These are phyloP conservation scores for Xerocomus brunneocitrinus DNA, from an alignment of 768 basidiomycete species.

Conservation along the genomic window DNA sequence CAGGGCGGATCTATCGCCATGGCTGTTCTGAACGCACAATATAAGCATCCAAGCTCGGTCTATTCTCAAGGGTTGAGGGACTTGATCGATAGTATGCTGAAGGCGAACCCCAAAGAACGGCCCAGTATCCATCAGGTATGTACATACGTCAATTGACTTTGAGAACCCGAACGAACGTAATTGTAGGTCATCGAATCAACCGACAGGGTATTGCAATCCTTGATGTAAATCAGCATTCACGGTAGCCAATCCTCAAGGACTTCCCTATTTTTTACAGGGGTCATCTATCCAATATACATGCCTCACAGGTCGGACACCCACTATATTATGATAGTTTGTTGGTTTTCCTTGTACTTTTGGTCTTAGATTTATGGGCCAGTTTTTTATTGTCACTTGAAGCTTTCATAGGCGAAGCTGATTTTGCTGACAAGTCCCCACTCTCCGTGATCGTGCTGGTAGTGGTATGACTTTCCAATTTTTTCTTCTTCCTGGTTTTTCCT, in stretches of 20 bases:
- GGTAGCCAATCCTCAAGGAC: background rate
- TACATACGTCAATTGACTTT: background rate
- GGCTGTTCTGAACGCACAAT: constrained; percentile 93
- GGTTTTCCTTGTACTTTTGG: constrained; percentile 1
- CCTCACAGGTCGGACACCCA: background rate
- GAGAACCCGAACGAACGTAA: constrained; percentile 1
- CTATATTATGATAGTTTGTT: constrained; percentile 5
- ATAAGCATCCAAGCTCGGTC: constrained; percentile 81
- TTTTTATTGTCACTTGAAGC: background rate
- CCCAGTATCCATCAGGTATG: constrained; percentile 82
- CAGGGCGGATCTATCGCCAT: constrained; percentile 97
- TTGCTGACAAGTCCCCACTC: background rate
- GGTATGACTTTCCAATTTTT: constrained; percentile 6
- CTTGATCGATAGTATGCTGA: constrained; percentile 82
- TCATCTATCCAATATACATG: constrained; percentile 8
- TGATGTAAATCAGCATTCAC: constrained; percentile 36
- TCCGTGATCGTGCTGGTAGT: background rate
- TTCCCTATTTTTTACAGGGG: constrained; percentile 1
- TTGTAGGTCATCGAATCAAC: constrained; percentile 63
- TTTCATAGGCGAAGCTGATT: constrained; percentile 2
- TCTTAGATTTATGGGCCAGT: background rate
- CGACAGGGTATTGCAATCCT: constrained; percentile 55
- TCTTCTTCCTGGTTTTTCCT: constrained; percentile 15
- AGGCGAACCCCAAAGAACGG: constrained; percentile 73
- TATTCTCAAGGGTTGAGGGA: constrained; percentile 82